Evolutionary conservation across 106 monocot species (phyloP), one percentile per base, ranked within the genome.

Genomic region (Dendrobium nobile): DNA sequence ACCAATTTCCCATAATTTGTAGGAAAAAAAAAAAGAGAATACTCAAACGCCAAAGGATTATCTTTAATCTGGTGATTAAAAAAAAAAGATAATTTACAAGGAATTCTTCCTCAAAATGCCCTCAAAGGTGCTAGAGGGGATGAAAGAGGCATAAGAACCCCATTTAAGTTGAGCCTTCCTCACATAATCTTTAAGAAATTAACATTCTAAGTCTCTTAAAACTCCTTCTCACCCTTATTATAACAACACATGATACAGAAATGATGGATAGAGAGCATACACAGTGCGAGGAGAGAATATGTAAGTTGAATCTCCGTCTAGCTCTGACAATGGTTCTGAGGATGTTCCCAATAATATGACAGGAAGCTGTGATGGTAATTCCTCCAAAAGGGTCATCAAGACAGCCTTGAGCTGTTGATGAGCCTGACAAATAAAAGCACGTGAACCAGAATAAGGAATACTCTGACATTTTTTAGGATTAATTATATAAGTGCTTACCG

Each of bases 361-460:
- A 15, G 91, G 91, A 41, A 86, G 82, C 40, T 91, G 82, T 44
- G 91, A 91, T 74, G 91, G 91, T 41, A 91, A 54, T 77, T 91
- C 91, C 73, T 91, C 86, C 80, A 91, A 79, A 47, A 91, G 80
- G 40, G 91, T 88, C 68, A 91, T 77, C 77, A 91, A 82, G 42
- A 91, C 91, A 51, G 91, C 91, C 88, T 83, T 91, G 56, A 91
- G 88, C 41, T 91, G 91, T 51, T 91, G 88, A 76, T 91, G 86
- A 27, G 91, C 91, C 91, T 91, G 72, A 33, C 78, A 72, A 13
- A 44, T 33, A 80, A 24, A 80, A 59, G 65, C 22, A 77, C 9
- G 41, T 43, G 13, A 79, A 41, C 78, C 48, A 86, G 51, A 78
- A 77, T 28, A 88, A 48, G 67, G 72, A 44, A 55, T 13, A 31